Evolutionary conservation across 768 basidiomycete genomes (phyloP), one percentile per base, ranked within the genome.

Genomic region (Tubosaeta sp.): DNA sequence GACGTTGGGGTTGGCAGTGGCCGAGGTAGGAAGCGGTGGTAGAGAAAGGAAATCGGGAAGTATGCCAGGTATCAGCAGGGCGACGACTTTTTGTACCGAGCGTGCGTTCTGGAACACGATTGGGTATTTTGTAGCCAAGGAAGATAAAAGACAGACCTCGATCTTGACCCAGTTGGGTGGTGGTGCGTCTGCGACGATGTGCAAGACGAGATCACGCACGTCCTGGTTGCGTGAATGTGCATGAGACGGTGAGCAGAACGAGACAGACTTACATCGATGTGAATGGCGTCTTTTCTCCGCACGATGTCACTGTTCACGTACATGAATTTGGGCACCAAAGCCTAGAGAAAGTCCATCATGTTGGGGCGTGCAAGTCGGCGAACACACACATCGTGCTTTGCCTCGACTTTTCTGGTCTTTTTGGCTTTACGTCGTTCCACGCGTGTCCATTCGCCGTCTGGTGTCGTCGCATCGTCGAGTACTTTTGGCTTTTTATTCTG

Each of bases 81-180:
- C 70, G 31, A 95, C 87, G 13, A 93, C 83, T 66, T 86, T 90
- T 56, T 85, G 78, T 27, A 97, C 83, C 38, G 79, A 72, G 7
- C 77, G 76, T 1, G 81, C 74, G 65, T 95, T 89, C 90, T 95
- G 60, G 13, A 39, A 13, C 30, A 48, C 27, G 51, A 44, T 44
- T 57, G 29, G 57, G 8, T 16, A 25, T 25, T n/a, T 4, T 11
- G 27, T 43, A 25, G 4, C 13, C 6, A 42, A 18, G 5, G 19
- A 21, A 13, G 9, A 27, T 1, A 36, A 14, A 2, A 3, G 10
- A 64, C 80, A 46, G 43, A 91, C 94, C 68, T 93, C 87, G 36
- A 94, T 78, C 45, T 81, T 78, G 18, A 97, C 78, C 94, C 94
- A 97, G 48, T 83, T 83, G 0, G 87, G 86, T 1, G 88, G 84